Evolutionary conservation across 2,329 filamentous ascomycete species (phyloP).

Genomic region (Podosphaera xanthii): DNA sequence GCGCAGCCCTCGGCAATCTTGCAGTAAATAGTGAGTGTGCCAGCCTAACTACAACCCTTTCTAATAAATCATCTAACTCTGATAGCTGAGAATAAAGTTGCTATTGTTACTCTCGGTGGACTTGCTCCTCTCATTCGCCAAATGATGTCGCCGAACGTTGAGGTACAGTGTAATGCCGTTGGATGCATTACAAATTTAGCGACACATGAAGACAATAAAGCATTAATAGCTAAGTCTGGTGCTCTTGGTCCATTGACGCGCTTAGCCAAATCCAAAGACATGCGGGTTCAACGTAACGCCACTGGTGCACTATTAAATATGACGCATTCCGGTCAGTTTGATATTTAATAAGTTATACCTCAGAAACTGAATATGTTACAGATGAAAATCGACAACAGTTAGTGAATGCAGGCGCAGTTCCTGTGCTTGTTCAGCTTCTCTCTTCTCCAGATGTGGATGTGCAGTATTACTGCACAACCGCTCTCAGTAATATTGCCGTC

Average conservation of each 20-base stretch:
- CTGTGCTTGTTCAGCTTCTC: constrained; percentile 83
- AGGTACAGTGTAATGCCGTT: constrained; percentile 97
- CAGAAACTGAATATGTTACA: constrained; percentile 17
- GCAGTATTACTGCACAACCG: constrained; percentile 98
- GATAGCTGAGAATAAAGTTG: constrained; percentile 86
- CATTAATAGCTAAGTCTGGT: constrained; percentile 88
- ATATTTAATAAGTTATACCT: neutral
- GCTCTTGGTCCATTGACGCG: constrained; percentile 77
- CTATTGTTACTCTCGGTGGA: constrained; percentile 81
- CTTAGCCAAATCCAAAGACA: constrained; percentile 90
- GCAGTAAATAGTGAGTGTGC: constrained; percentile 69
- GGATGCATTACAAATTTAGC: constrained; percentile 97
- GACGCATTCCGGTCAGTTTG: constrained; percentile 73
- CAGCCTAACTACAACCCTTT: neutral
- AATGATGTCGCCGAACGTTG: constrained; percentile 95
- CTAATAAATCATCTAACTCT: neutral
- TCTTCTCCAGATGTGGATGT: constrained; percentile 89
- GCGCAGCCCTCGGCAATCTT: constrained; percentile 83
- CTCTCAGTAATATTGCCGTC: constrained; percentile 93
- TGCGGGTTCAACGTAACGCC: constrained; percentile 93
- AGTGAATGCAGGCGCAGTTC: constrained; percentile 92
- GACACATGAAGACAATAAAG: constrained; percentile 97
- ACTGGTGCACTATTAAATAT: constrained; percentile 93
- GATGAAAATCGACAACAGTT: constrained; percentile 96
- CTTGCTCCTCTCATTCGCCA: constrained; percentile 82